Conservation (phyloP, 805 yeast species). For the Peterozyma xylosa region DNA sequence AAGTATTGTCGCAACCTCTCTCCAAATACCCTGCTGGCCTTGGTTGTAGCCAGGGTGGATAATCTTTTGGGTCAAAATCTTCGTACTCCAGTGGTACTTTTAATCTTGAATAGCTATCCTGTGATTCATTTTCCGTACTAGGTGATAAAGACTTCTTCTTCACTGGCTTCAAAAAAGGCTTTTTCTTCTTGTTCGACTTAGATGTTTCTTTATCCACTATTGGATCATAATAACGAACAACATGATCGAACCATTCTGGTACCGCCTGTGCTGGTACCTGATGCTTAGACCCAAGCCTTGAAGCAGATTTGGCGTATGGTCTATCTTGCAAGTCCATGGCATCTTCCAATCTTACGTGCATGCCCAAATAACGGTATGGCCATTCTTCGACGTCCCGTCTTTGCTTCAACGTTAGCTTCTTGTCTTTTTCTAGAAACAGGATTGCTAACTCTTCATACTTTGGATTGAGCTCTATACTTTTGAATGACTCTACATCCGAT, state of each 20-base stretch:
- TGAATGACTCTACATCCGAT: slow-evolving; percentile 7
- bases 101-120: slow-evolving; percentile 17
- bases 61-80: slow-evolving; percentile 33
- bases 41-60: slow-evolving; percentile 72
- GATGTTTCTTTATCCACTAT: slow-evolving; percentile 14
- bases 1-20: slow-evolving; percentile 69
- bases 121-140: slow-evolving; percentile 15
- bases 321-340: slow-evolving; percentile 71
- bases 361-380: slow-evolving; percentile 75
- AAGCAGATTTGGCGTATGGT: slow-evolving; percentile 74
- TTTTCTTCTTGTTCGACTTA: slow-evolving; percentile 12
- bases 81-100: slow-evolving; percentile 41
- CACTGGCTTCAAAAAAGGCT: slow-evolving; percentile 15
- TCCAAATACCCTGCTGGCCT: slow-evolving; percentile 77
- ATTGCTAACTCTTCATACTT: slow-evolving; percentile 51
- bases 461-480: slow-evolving; percentile 24
- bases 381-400: slow-evolving; percentile 63
- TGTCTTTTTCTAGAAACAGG: slow-evolving; percentile 42
- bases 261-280: slow-evolving; percentile 51
- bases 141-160: slow-evolving; percentile 12
- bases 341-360: slow-evolving; percentile 68
- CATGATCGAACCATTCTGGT: slow-evolving; percentile 57
- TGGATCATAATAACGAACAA: slow-evolving; percentile 57
- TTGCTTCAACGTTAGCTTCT: slow-evolving; percentile 28
- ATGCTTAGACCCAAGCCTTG: slow-evolving; percentile 66